Conservation (phyloP, 1,284 basidiomycete species). For the Paramarasmius palmivorus region DNA sequence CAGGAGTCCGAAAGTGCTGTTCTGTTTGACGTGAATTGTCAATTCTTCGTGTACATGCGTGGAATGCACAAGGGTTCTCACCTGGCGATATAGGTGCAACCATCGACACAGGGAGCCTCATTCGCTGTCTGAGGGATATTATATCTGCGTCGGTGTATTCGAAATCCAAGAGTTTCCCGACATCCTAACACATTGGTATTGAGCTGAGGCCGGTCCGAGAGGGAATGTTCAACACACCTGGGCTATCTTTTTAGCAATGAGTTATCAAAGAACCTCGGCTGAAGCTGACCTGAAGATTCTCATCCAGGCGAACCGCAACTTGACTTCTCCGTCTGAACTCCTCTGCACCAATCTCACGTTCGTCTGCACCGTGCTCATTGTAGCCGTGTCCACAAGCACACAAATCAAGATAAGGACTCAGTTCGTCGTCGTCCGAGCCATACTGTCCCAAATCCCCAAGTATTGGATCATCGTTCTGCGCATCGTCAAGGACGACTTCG, state of each 20-base stretch:
- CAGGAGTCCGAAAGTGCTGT: conserved; percentile 32
- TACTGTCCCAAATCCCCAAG: conserved; percentile 59
- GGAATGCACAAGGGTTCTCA: background rate
- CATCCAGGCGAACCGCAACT: conserved; percentile 83
- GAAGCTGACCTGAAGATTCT: conserved; percentile 73
- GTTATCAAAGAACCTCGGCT: background rate
- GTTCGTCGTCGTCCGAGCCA: conserved; percentile 63
- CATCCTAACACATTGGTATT: conserved; percentile 53
- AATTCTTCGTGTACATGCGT: conserved; percentile 4
- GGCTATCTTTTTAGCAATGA: too few relatives aligned
- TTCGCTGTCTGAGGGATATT: conserved; percentile 70
- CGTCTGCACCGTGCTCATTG: conserved; percentile 69
- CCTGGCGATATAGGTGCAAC: conserved; percentile 33
- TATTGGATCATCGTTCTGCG: conserved; percentile 41
- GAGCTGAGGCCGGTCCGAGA: conserved; percentile 53
- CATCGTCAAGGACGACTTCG: conserved; percentile 57
- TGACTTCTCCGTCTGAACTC: conserved; percentile 74
- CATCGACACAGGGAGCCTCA: conserved; percentile 52
- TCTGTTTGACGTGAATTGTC: conserved; percentile 23
- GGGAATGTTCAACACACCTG: too few relatives aligned
- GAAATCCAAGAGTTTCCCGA: conserved; percentile 76
- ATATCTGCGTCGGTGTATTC: conserved; percentile 73
- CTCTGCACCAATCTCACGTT: conserved; percentile 48
- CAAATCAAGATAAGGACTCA: conserved; percentile 55
- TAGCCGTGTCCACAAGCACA: conserved; percentile 81